These are phyloP conservation scores for Polygonum maritimum DNA, from an alignment of 148 eudicot genomes.

Conservation along the genomic window DNA sequence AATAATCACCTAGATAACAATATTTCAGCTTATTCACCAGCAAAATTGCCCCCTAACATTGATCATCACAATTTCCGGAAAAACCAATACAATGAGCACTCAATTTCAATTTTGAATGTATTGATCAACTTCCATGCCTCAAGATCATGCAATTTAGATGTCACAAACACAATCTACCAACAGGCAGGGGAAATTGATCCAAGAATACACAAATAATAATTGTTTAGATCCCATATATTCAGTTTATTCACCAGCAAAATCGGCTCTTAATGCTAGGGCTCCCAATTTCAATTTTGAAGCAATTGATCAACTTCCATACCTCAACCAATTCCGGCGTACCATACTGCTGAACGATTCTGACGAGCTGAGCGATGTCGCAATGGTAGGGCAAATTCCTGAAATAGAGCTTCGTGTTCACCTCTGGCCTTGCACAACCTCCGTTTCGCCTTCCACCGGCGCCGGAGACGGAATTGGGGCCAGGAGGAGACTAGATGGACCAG, in stretches of 20 bases:
- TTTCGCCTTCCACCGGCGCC: constrained; percentile 15
- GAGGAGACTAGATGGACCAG: constrained; percentile 48
- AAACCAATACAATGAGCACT: too few species aligned
- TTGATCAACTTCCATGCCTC: too few species aligned
- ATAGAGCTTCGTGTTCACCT: constrained; percentile 65
- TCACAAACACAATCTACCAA: constrained; percentile 12
- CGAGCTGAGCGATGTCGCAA: constrained; percentile 93
- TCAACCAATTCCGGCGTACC: constrained; percentile 84
- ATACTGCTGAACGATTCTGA: constrained; percentile 75
- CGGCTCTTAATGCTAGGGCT: neutral
- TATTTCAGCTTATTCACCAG: neutral
- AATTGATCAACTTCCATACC: constrained; percentile 27
- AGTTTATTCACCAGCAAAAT: neutral
- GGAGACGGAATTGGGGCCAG: neutral
- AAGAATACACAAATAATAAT: neutral
- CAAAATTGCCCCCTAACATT: neutral
- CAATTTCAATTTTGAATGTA: too few species aligned
- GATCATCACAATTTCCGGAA: too few species aligned
- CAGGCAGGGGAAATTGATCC: too few species aligned
- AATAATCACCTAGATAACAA: neutral
- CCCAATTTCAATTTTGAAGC: neutral
- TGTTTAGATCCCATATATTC: neutral
- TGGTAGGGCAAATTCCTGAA: constrained; percentile 84
- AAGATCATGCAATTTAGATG: too few species aligned
- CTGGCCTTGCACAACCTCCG: constrained; percentile 6